A percentile compares a stretch with the other conserved stretches of the same genome.
These are phyloP conservation scores for Neurospora sp. DNA, from an alignment of 495 filamentous ascomycete species.

Conservation along the genomic window DNA sequence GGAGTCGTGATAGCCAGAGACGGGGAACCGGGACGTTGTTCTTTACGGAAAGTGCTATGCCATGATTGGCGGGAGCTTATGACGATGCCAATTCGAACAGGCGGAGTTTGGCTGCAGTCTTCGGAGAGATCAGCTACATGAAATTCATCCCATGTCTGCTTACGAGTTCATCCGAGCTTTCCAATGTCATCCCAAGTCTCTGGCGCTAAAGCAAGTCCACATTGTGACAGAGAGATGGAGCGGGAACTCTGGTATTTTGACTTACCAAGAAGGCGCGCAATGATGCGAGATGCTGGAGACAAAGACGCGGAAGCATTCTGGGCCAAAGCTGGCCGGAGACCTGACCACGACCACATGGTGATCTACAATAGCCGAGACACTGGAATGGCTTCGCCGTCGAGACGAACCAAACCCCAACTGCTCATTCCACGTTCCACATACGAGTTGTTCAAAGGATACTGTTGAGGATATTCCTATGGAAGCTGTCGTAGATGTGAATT, in stretches of 20 bases:
- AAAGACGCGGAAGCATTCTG: slow-evolving; percentile 12
- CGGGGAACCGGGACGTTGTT: slow-evolving; percentile 1
- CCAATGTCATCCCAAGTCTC: slow-evolving; percentile 3
- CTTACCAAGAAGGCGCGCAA: slow-evolving; percentile 12
- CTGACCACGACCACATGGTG: slow-evolving; percentile 15
- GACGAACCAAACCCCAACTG: slow-evolving; percentile 8
- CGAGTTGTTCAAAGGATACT: neutral
- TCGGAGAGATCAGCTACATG: neutral
- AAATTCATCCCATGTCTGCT: neutral
- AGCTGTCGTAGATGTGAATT: neutral
- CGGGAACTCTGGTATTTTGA: neutral
- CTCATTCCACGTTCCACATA: slow-evolving; percentile 8
- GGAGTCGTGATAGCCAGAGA: slow-evolving; percentile 13
- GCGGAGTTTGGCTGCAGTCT: neutral
- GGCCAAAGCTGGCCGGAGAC: slow-evolving; percentile 18
- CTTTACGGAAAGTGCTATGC: slow-evolving; percentile 16
- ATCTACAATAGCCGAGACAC: slow-evolving; percentile 2
- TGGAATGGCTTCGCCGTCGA: slow-evolving; percentile 11
- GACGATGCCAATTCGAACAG: slow-evolving; percentile 5
- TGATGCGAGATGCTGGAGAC: slow-evolving; percentile 4
- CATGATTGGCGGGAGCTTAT: slow-evolving; percentile 22
- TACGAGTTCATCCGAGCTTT: neutral
- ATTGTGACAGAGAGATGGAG: neutral
- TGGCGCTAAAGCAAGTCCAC: neutral
- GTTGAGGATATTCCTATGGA: neutral